Conservation (phyloP, 23 red algal genomes). For the Cyanidioschyzon merolae region DNA sequence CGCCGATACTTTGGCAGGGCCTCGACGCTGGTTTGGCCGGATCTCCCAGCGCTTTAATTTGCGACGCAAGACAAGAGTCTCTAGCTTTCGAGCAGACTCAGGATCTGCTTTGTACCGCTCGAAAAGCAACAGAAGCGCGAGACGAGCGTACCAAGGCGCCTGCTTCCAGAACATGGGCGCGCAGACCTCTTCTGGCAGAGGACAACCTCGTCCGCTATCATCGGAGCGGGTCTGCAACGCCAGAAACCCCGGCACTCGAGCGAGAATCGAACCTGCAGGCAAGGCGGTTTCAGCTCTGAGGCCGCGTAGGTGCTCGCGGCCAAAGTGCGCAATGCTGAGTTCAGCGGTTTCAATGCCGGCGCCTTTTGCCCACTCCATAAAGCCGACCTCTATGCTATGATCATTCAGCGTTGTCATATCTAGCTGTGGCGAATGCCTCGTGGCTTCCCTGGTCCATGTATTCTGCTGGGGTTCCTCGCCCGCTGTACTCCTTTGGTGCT, state of each 20-base stretch:
- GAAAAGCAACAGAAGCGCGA: constrained; percentile 5
- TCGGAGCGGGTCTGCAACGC: constrained; percentile 13
- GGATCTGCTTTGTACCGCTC: not conserved
- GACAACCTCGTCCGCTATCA: not conserved
- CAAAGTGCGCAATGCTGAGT: not conserved
- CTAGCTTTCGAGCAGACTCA: not conserved
- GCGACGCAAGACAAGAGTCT: constrained; percentile 18
- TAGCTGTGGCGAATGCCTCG: too few relatives aligned
- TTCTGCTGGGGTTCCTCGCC: too few relatives aligned
- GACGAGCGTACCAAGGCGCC: constrained; percentile 4
- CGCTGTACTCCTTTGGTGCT: too few relatives aligned
- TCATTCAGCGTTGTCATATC: too few relatives aligned
- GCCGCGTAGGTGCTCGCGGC: not conserved
- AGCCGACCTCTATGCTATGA: too few relatives aligned
- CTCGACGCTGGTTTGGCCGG: not conserved
- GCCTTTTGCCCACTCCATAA: not conserved
- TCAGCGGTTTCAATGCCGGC: not conserved
- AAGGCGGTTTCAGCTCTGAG: not conserved
- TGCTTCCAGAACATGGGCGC: not conserved
- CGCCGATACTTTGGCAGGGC: not conserved
- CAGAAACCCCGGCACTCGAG: not conserved
- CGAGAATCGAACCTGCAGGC: not conserved
- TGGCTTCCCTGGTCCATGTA: too few relatives aligned
- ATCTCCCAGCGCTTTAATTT: not conserved
- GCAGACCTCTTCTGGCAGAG: not conserved